Percentiles rank a stretch among this genome's conserved stretches.
These are phyloP conservation scores for Tricholoma sp. DNA, from an alignment of 768 basidiomycete species.

Conservation along the genomic window DNA sequence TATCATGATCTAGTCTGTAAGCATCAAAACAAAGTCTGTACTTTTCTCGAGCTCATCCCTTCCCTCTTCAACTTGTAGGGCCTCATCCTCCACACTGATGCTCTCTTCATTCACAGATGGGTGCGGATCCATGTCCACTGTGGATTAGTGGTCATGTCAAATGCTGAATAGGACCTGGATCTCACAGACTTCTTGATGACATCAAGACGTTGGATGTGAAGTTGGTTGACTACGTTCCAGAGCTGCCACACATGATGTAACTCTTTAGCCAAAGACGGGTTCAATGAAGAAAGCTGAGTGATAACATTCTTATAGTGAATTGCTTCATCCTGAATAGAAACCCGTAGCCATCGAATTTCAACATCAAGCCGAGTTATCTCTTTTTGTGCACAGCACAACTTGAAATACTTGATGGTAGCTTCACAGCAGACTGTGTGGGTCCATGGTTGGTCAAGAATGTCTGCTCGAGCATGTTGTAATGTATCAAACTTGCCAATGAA, in stretches of 20 bases:
- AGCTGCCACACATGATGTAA: background rate
- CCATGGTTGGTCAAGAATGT: conserved; percentile 11
- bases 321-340: conserved; percentile 12
- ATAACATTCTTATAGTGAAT: background rate
- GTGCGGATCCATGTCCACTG: background rate
- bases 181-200: background rate
- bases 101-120: background rate
- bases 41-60: background rate
- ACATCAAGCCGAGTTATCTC: conserved; percentile 18
- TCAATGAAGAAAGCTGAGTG: background rate
- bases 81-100: background rate
- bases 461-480: conserved; percentile 10
- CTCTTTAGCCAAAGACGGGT: background rate
- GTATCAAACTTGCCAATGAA: conserved; percentile 21
- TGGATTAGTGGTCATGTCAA: background rate
- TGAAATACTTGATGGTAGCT: conserved; percentile 14
- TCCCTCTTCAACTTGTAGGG: background rate
- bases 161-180: background rate
- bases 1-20: conserved; percentile 5
- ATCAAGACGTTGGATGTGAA: background rate
- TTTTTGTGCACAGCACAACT: conserved; percentile 16
- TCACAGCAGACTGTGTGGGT: conserved; percentile 11
- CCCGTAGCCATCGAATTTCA: conserved; percentile 16
- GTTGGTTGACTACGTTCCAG: background rate
- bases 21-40: conserved; percentile 1